phyloP scores from a whole-genome alignment of 441 rosid species.

The Dalechampia spathulata region DNA sequence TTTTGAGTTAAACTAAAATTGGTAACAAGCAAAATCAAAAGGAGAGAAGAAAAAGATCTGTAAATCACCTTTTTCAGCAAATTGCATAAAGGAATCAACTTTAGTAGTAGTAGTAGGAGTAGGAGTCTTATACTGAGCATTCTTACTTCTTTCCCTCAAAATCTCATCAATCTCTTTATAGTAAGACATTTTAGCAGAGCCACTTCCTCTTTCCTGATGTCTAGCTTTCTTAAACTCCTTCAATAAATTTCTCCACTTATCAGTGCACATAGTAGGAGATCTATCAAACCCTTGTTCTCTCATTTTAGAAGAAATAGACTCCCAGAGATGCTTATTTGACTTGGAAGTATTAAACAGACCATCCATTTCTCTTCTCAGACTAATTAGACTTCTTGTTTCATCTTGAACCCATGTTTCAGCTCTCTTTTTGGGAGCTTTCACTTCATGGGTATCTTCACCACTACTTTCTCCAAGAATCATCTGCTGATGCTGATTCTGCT shows the following conservation, averaged over 20 bases:
- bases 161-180: constrained; percentile 87
- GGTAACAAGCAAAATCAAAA: neutral
- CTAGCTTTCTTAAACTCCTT: constrained; percentile 90
- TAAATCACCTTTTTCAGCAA: constrained; percentile 42
- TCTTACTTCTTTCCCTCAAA: constrained; percentile 64
- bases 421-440: constrained; percentile 85
- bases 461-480: constrained; percentile 76
- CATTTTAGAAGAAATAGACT: constrained; percentile 82
- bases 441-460: constrained; percentile 63
- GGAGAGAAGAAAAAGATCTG: too few relatives aligned
- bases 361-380: constrained; percentile 73
- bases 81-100: constrained; percentile 68
- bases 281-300: constrained; percentile 90
- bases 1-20: too few relatives aligned
- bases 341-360: constrained; percentile 83
- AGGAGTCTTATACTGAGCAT: constrained; percentile 48
- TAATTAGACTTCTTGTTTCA: constrained; percentile 76
- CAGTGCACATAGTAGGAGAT: constrained; percentile 96
- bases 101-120: constrained; percentile 46
- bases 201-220: constrained; percentile 64
- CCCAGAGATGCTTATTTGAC: constrained; percentile 98
- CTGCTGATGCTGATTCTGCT: constrained; percentile 41
- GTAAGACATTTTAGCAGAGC: constrained; percentile 69
- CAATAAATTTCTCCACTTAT: constrained; percentile 95
- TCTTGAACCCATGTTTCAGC: constrained; percentile 99